Evolutionary conservation across 2,329 filamentous ascomycete species (phyloP).

Genomic region (Rutstroemia sp.): DNA sequence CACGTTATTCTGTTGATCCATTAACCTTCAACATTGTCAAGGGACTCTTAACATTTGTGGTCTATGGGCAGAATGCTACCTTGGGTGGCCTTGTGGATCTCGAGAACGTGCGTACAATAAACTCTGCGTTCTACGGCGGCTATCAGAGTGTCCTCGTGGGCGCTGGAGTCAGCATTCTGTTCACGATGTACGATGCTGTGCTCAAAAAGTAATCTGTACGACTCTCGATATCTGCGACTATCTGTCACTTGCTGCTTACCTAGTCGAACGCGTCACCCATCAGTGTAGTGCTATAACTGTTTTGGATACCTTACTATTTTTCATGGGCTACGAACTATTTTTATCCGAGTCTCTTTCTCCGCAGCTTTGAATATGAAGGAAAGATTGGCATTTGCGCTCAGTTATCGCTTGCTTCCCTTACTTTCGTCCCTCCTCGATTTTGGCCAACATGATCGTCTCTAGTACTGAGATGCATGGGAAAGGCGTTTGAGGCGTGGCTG

Average conservation of each 20-base stretch:
- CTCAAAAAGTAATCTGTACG: conserved; percentile 51
- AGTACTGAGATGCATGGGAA: conserved; percentile 5
- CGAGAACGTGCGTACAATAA: conserved; percentile 54
- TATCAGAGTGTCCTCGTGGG: conserved; percentile 64
- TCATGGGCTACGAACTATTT: not conserved
- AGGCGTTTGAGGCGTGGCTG: conserved; percentile 8
- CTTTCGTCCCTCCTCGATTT: conserved; percentile 5
- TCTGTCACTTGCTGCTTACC: not conserved
- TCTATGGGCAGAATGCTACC: conserved; percentile 63
- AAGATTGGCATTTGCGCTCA: not conserved
- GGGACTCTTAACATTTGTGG: conserved; percentile 71
- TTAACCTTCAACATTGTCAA: conserved; percentile 87
- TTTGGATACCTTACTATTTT: not conserved
- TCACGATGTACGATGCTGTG: conserved; percentile 71
- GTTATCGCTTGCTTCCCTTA: conserved; percentile 1
- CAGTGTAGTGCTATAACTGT: not conserved
- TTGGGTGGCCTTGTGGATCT: conserved; percentile 55
- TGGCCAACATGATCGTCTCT: conserved; percentile 9
- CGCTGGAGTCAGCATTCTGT: conserved; percentile 57
- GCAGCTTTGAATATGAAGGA: not conserved
- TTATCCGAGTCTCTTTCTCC: not conserved
- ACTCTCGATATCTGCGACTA: not conserved
- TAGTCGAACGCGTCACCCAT: not conserved
- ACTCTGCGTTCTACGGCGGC: conserved; percentile 61
- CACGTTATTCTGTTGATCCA: conserved; percentile 67